Evolutionary conservation across 352 stramenopile genomes (phyloP).

Genomic region (Phytopythium aichiense): DNA sequence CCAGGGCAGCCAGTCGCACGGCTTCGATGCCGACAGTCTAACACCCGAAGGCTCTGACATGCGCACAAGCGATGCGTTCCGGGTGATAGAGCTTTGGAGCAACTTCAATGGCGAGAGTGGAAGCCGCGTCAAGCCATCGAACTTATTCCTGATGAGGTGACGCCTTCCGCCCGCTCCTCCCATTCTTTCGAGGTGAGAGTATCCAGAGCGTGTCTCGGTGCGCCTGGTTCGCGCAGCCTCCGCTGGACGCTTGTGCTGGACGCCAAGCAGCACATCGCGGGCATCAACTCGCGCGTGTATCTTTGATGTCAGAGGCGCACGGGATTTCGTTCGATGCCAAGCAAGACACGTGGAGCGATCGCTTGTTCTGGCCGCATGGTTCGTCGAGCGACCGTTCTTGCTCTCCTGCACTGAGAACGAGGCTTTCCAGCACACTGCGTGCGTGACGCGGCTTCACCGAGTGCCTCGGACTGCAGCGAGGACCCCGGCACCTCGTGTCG

Average conservation of each 20-base stretch:
- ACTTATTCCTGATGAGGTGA: background rate
- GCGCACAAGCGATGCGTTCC: background rate
- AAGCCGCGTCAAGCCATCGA: background rate
- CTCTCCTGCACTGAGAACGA: too few species aligned
- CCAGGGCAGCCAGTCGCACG: background rate
- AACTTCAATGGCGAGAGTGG: background rate
- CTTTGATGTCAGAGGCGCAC: too few species aligned
- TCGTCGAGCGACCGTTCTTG: too few species aligned
- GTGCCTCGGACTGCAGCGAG: too few species aligned
- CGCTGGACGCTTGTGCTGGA: background rate
- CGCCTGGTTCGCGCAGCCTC: background rate
- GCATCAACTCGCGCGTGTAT: background rate
- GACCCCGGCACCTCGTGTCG: too few species aligned
- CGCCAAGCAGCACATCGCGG: background rate
- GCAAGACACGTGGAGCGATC: too few species aligned
- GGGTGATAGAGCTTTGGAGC: background rate
- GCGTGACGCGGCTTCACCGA: too few species aligned
- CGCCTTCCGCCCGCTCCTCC: background rate
- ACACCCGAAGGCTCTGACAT: too few species aligned
- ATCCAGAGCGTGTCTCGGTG: background rate
- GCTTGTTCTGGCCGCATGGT: too few species aligned
- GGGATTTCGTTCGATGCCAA: too few species aligned
- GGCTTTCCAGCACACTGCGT: too few species aligned
- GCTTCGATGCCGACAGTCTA: too few species aligned
- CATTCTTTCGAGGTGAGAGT: background rate